Evolutionary conservation across 371 early-diverging fungal species (phyloP), one percentile per base, ranked within the genome.

Genomic region (Mortierella sp.): DNA sequence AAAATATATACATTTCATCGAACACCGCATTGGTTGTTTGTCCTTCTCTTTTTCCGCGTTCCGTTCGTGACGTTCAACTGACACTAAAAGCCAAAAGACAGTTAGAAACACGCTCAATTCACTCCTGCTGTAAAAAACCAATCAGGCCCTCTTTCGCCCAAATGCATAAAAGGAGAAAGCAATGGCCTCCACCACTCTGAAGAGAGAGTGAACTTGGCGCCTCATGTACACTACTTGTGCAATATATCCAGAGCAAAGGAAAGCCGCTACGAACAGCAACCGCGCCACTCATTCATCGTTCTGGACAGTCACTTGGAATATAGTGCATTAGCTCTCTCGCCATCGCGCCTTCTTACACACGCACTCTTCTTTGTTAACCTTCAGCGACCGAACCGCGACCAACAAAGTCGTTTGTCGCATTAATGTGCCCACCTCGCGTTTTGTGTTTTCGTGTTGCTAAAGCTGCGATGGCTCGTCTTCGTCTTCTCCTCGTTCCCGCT

Each of bases 111-210:
- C 60, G 0, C 24, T 21, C 58, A 18, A 24, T 60, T 32, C 60
- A 56, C 5, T 27, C 35, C 35, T 38, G 12, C 38, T 16, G 38
- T 5, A 63, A 63, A 63, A 29, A 32, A 63, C 63, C 63, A 63
- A 63, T 63, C 63, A 63, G 35, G 32, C 3, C 32, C 11, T 27
- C 60, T 58, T 29, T 63, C 21, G 63, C 63, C 63, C 35, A 63
- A 63, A 63, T 63, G 63, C 63, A 60, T 60, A 35, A 60, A 60
- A 63, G 63, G 63, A 38, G 38, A 63, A 63, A 60, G 21, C 21
- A 5, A 63, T 35, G 63, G 4, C 18, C 38, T 16, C 35, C 29
- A 63, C 35, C 10, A 46, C 48, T 35, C 27, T n/a, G n/a, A 56
- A n/a, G n/a, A n/a, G 56, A 56, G 27, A 27, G 24, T 6, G 56